Conservation (phyloP, 768 basidiomycete species). For the Russula sp. region DNA sequence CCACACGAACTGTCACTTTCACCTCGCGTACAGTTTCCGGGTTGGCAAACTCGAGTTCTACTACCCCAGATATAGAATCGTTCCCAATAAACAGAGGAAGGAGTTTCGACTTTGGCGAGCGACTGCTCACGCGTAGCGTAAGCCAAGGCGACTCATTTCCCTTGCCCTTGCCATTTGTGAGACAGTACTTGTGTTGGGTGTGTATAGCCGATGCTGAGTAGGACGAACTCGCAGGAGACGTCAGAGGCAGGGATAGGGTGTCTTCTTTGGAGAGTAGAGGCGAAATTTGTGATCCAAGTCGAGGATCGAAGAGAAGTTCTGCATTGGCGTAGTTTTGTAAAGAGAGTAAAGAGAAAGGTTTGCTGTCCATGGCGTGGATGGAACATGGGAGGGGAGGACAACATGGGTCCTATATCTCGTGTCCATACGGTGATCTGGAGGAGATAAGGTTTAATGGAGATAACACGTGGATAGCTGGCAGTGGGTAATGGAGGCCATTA, state of each 20-base stretch:
- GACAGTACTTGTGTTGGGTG: conserved; percentile 41
- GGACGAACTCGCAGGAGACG: not conserved
- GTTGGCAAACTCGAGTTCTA: conserved; percentile 51
- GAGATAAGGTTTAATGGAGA: not conserved
- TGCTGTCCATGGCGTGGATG: not conserved
- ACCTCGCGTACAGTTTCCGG: conserved; percentile 50
- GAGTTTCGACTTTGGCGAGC: conserved; percentile 39
- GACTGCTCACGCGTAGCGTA: conserved; percentile 45
- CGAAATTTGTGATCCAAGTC: not conserved
- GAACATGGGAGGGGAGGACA: not conserved
- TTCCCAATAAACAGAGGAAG: conserved; percentile 49
- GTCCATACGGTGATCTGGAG: no score
- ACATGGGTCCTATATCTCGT: not conserved
- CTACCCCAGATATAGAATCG: conserved; percentile 49
- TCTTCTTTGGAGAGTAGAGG: not conserved
- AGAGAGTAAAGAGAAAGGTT: no score
- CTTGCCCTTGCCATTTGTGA: conserved; percentile 41
- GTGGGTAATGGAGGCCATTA: not conserved
- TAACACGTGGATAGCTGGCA: not conserved
- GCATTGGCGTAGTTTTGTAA: no score
- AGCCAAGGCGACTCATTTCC: conserved; percentile 49
- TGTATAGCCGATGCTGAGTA: not conserved
- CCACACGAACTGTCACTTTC: conserved; percentile 43
- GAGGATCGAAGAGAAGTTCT: not conserved
- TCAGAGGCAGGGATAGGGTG: not conserved